These are phyloP conservation scores for Amaranthus hypochondriacus DNA, from an alignment of 148 eudicot genomes.

Conservation along the genomic window DNA sequence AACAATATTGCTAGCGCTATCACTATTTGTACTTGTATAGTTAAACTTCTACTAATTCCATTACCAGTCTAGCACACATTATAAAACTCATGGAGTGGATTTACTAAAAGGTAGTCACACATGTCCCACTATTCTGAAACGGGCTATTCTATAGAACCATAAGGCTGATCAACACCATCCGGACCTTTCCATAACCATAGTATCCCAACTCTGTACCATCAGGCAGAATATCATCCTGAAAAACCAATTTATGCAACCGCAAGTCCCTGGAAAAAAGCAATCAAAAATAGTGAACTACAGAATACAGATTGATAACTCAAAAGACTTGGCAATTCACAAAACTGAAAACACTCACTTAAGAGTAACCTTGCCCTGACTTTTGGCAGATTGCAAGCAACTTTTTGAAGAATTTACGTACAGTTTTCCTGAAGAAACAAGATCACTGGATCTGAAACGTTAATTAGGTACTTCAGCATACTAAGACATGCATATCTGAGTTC, in stretches of 20 bases:
- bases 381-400: conserved; percentile 31
- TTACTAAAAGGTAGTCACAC: not conserved
- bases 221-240: conserved; percentile 60
- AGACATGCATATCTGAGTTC: not conserved
- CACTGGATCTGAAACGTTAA: conserved; percentile 36
- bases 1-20: not conserved
- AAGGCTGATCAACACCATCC: conserved; percentile 2
- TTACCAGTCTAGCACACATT: not conserved
- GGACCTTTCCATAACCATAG: conserved; percentile 62
- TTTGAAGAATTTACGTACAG: conserved; percentile 24
- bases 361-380: conserved; percentile 60
- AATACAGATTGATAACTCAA: conserved; percentile 9
- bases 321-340: not conserved
- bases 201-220: conserved; percentile 76
- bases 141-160: not conserved
- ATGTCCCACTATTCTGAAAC: not conserved
- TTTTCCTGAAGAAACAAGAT: conserved; percentile 24
- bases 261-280: conserved; percentile 47
- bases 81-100: not conserved
- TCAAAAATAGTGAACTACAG: not conserved
- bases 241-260: conserved; percentile 69
- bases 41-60: not conserved
- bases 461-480: conserved; percentile 6
- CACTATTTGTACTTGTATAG: not conserved
- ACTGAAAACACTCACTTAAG: conserved; percentile 52